Percentiles rank a stretch among this genome's conserved stretches.
Evolutionary conservation across 2,329 filamentous ascomycete species (phyloP).

Genomic region (Aplosporella prunicola): DNA sequence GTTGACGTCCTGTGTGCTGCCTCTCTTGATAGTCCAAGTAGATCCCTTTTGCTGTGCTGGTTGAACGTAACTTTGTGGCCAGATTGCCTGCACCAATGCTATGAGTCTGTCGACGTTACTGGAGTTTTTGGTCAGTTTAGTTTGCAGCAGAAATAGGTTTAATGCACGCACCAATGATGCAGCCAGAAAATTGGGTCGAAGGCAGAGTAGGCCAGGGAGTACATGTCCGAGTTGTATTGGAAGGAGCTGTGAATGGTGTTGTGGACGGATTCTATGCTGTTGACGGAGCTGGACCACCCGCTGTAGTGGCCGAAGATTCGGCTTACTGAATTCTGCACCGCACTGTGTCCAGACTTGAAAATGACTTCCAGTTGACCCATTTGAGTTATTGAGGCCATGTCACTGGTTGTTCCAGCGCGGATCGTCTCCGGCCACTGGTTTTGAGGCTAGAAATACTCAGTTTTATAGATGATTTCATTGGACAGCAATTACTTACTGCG

Average conservation of each 20-base stretch:
- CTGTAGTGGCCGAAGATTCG: constrained; percentile 14
- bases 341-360: constrained; percentile 11
- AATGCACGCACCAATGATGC: constrained; percentile 16
- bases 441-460: no score
- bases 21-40: constrained; percentile 32
- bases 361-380: no score
- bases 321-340: no score
- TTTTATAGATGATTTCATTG: no score
- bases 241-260: constrained; percentile 18
- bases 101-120: constrained; percentile 41
- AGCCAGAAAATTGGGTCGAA: constrained; percentile 59
- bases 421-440: no score
- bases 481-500: not conserved
- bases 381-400: no score
- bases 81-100: constrained; percentile 67
- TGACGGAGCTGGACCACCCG: constrained; percentile 2
- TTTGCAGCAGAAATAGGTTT: not conserved
- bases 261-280: constrained; percentile 17
- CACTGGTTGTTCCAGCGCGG: no score
- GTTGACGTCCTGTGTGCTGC: constrained; percentile 40
- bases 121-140: not conserved
- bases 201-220: constrained; percentile 58
- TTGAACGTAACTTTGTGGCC: constrained; percentile 59
- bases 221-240: constrained; percentile 53
- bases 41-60: constrained; percentile 29